Base-by-base conservation (phyloP, 495 filamentous ascomycete genomes). In the Cladorrhinum samala region DNA sequence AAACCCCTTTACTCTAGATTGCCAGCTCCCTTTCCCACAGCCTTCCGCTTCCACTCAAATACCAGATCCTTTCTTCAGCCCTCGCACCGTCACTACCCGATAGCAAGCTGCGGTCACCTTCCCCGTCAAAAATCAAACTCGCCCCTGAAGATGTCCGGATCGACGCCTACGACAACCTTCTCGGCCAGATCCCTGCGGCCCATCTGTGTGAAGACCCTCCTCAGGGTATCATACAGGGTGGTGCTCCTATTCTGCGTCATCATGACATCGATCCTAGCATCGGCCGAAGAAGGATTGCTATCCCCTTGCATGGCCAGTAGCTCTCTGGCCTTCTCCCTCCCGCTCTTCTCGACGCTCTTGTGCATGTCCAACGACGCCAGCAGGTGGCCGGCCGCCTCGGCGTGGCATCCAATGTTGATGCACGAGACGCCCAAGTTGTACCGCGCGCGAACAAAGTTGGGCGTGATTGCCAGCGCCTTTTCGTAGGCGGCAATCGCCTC, bases 401-500 rank as follows among this genome's bases (percentile, higher is more conserved):
- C 83, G 63, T 86, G 91, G 70, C 91, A 96, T 18, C 91, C 91
- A 55, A 98, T 95, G 69, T 98, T 98, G 67, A 98, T 97, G 68
- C 93, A 98, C 14, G 81, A 86, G 4, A 98, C 93, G 37, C 93
- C 93, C 7, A 98, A 82, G 70, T 98, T 98, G 72, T 98, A 98
- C 9, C 93, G 83, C 4, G 93, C 93, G 33, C 93, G 86, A 19
- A 97, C 94, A 61, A 98, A 98, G 74, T 96, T 96, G 36, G 91
- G 85, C 59, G 88, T 86, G 45, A 96, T 82, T 49, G 80, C 84
- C 9, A 98, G 77, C 0, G 93, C 93, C 56, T 88, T 86, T 66
- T 95, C 91, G 69, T 99, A 99, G 0, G 93, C 93, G 52, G 90
- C 86, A 60, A 97, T 96, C 25, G 93, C 93, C 66, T 99, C 92